Base-by-base conservation (phyloP, 257 asterid species). In the Solanum appendiculatum region DNA sequence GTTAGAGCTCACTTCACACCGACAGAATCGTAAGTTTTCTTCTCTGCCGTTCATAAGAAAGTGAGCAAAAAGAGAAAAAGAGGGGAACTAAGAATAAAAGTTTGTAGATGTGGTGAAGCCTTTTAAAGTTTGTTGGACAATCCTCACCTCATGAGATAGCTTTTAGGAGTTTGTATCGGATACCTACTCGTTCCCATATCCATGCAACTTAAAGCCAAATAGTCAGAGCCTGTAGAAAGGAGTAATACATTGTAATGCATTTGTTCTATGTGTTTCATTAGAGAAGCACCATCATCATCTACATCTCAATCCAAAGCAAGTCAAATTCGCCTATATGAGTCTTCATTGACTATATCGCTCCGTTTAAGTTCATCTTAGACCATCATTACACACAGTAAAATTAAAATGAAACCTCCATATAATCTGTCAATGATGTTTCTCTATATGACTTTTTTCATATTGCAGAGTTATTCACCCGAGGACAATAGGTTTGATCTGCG, bases 401-500 rank as follows among this genome's bases (percentile, higher is more conserved):
- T 77, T 25, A 75, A 40, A 13, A 14, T n/a, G 14, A n/a, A 42
- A 8, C 77, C 1, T 14, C 14, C 60, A 25, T 77, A 77, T 42
- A 0, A 77, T 77, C n/a, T 42, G 37, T 13, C 63, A 69, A 12
- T 3, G 9, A 14, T 46, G 18, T 27, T 18, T 27, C 85, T n/a
- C n/a, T n/a, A 48, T 81, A 48, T 18, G 80, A 23, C 18, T 12
- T 6, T 42, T 83, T 86, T 27, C 0, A 7, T 39, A 27, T 25
- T 86, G 90, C 93, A 91, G 95, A 90, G 93, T 85, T 97, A 97
- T 89, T 97, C 98, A 4, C 98, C 97, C 0, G 99, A 97, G 86
- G 99, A 97, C 86, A 97, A 97, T 84, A 95, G 99, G 89, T 95
- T 91, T 73, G 98, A 97, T 90, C 96, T 94, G 72, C 98, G 98